Evolutionary conservation across 139 green algal genomes (phyloP).

Genomic region (Chlamydomonas applanata): DNA sequence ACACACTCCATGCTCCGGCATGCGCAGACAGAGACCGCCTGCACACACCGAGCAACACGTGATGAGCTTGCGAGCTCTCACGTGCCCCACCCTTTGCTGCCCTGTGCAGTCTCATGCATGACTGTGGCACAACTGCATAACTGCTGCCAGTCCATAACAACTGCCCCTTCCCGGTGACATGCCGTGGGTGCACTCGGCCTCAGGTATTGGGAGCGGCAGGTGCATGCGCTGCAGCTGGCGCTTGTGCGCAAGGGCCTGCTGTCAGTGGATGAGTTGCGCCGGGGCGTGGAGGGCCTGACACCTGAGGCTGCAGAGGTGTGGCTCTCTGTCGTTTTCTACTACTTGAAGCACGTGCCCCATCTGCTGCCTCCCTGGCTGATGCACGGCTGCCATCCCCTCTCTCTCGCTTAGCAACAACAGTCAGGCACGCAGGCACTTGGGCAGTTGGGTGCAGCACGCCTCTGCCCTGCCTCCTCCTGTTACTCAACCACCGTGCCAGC

Average conservation of each 20-base stretch:
- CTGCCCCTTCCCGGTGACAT: too few species aligned
- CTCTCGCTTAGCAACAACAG: background rate
- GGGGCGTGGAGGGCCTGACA: conserved; percentile 28
- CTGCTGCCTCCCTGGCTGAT: too few species aligned
- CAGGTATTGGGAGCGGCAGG: conserved; percentile 25
- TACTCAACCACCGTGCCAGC: background rate
- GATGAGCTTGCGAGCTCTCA: too few species aligned
- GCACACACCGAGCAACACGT: too few species aligned
- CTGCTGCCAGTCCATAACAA: too few species aligned
- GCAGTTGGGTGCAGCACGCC: too few species aligned
- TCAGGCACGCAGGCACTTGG: background rate
- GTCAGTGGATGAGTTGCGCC: conserved; percentile 37
- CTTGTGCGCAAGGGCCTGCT: conserved; percentile 24
- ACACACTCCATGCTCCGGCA: too few species aligned
- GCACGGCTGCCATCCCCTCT: background rate
- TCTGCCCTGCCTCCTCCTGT: background rate
- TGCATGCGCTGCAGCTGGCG: conserved; percentile 25
- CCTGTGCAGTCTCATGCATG: too few species aligned
- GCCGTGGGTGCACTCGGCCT: too few species aligned
- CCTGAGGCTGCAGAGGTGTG: background rate
- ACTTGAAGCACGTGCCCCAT: background rate
- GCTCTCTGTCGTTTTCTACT: background rate
- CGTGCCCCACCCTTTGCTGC: too few species aligned
- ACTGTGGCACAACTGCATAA: too few species aligned
- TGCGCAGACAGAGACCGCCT: too few species aligned